These are phyloP conservation scores for Letharia lupina DNA, from an alignment of 495 filamentous ascomycete species.

Conservation along the genomic window DNA sequence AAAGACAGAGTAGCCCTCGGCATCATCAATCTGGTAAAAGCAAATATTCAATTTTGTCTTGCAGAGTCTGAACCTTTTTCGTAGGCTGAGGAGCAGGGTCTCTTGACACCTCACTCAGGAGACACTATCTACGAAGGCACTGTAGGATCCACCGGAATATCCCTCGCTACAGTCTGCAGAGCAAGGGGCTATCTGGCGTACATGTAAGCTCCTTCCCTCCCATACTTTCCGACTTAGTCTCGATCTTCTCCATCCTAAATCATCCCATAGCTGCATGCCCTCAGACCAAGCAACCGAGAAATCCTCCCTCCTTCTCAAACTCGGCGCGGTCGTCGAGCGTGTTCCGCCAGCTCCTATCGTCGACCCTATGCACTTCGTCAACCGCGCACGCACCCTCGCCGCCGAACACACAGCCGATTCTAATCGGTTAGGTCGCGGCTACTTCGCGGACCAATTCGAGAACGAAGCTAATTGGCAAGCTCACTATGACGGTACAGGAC, in stretches of 20 bases:
- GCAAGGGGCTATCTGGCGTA: slow-evolving; percentile 85
- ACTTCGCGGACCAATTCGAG: slow-evolving; percentile 98
- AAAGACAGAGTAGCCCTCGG: slow-evolving; percentile 91
- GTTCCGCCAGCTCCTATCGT: slow-evolving; percentile 88
- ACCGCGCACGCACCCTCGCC: slow-evolving; percentile 74
- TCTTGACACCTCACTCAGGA: slow-evolving; percentile 69
- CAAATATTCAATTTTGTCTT: neutral
- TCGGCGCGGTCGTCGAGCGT: slow-evolving; percentile 83
- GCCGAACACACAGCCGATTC: slow-evolving; percentile 56
- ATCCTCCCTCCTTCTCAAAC: slow-evolving; percentile 73
- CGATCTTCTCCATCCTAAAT: neutral
- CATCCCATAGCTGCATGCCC: slow-evolving; percentile 70
- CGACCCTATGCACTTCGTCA: slow-evolving; percentile 87
- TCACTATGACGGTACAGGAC: slow-evolving; percentile 74
- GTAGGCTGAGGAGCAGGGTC: slow-evolving; percentile 68
- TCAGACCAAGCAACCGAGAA: slow-evolving; percentile 87
- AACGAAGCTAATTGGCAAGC: slow-evolving; percentile 77
- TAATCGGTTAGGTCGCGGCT: slow-evolving; percentile 47
- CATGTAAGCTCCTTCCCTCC: slow-evolving; percentile 48
- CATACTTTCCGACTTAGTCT: neutral
- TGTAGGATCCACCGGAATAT: slow-evolving; percentile 89
- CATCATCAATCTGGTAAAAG: slow-evolving; percentile 64
- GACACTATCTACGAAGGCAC: slow-evolving; percentile 98
- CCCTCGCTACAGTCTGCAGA: slow-evolving; percentile 77
- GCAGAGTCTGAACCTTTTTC: neutral